A percentile compares a stretch with the other conserved stretches of the same genome.
These are phyloP conservation scores for Ogataea siamensis DNA, from an alignment of 805 yeast species.

Conservation along the genomic window DNA sequence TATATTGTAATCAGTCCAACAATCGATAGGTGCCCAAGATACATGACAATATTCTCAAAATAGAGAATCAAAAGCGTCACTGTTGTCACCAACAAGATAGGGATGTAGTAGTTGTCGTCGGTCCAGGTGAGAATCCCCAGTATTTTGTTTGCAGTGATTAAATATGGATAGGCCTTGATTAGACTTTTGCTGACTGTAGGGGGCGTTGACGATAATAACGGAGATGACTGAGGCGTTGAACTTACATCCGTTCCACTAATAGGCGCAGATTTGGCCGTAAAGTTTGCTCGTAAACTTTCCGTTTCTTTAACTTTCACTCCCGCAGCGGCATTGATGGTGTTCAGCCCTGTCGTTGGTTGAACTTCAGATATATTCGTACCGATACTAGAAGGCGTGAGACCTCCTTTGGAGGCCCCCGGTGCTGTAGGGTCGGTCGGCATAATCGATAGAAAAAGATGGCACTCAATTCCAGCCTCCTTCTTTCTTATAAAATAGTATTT, in stretches of 20 bases:
- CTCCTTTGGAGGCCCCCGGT: background rate
- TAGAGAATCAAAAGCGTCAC: conserved; percentile 65
- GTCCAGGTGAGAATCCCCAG: conserved; percentile 89
- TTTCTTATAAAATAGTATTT: background rate
- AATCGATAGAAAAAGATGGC: background rate
- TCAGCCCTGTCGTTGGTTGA: conserved; percentile 11
- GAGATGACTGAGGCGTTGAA: conserved; percentile 58
- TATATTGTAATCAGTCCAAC: conserved; percentile 61
- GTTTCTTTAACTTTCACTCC: conserved; percentile 32
- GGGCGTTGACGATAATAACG: conserved; percentile 84
- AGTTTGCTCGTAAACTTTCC: conserved; percentile 38
- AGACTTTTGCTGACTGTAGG: conserved; percentile 85
- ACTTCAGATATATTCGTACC: conserved; percentile 10
- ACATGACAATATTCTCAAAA: conserved; percentile 73
- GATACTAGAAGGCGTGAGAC: conserved; percentile 6
- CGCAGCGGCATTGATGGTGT: conserved; percentile 24
- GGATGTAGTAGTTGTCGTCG: conserved; percentile 74
- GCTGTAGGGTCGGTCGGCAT: conserved; percentile 5
- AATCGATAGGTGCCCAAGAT: conserved; percentile 75
- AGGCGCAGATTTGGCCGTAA: conserved; percentile 36
- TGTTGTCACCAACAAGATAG: conserved; percentile 56
- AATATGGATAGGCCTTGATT: conserved; percentile 80
- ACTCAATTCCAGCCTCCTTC: too few species aligned
- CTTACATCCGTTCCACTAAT: conserved; percentile 1
- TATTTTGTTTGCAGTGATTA: conserved; percentile 66